A percentile compares a stretch with the other conserved stretches of the same genome.
Evolutionary conservation across 1,139 yeast species (phyloP).

Genomic region (Magnusiomyces clavatus): DNA sequence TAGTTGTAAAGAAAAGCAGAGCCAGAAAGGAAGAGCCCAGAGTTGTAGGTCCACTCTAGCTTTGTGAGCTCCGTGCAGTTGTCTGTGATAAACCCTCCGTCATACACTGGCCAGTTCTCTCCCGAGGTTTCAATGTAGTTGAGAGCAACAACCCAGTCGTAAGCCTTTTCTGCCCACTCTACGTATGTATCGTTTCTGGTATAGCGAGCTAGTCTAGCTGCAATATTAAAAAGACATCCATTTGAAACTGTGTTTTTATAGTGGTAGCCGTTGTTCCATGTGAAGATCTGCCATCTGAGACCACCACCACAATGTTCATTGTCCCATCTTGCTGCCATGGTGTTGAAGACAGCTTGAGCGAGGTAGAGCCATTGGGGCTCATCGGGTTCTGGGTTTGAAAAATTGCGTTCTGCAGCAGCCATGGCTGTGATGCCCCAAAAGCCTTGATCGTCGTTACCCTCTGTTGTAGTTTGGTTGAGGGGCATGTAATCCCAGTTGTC

Average conservation of each 20-base stretch:
- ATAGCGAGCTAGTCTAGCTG: constrained; percentile 79
- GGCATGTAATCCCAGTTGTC: constrained; percentile 67
- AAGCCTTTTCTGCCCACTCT: constrained; percentile 72
- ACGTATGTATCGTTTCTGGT: constrained; percentile 63
- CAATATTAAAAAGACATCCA: constrained; percentile 83
- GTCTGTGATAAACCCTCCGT: constrained; percentile 59
- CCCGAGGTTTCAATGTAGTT: constrained; percentile 43
- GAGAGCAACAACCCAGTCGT: constrained; percentile 74
- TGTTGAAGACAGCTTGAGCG: constrained; percentile 77
- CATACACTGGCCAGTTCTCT: constrained; percentile 46
- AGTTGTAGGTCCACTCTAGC: constrained; percentile 83
- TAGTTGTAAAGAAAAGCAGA: constrained; percentile 73
- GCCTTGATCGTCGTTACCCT: constrained; percentile 91
- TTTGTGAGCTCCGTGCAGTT: constrained; percentile 56
- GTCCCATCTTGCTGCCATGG: constrained; percentile 91
- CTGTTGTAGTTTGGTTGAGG: constrained; percentile 61
- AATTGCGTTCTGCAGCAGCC: constrained; percentile 77
- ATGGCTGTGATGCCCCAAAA: constrained; percentile 84
- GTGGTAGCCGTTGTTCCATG: constrained; percentile 90
- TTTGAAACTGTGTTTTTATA: constrained; percentile 87
- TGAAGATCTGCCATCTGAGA: constrained; percentile 91
- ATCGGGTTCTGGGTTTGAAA: constrained; percentile 50
- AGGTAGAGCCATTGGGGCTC: constrained; percentile 60
- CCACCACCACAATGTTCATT: constrained; percentile 70
- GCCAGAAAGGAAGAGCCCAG: constrained; percentile 74